Base-by-base conservation (phyloP, 2,329 filamentous ascomycete species). In the Epichloe aotearoae region DNA sequence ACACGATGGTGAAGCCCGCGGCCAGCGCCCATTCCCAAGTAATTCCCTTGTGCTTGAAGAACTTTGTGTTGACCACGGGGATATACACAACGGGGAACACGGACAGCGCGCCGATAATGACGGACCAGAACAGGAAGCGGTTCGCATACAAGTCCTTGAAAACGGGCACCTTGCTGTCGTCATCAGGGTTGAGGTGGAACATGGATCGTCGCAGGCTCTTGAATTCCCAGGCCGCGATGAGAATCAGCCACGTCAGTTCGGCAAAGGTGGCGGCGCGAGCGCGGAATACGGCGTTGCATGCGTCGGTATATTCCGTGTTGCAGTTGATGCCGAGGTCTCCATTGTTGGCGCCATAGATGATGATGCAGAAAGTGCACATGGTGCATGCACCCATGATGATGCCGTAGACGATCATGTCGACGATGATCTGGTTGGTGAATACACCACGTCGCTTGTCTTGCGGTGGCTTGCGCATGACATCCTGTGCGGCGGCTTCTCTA, bases 361-460 rank as follows among this genome's bases (percentile, higher is more conserved):
- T 68, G 57, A 86, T 84, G 50, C 84, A 77, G 46, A 86, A 88
- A 1, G 83, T 78, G 58, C 71, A 68, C 60, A 80, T 73, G 44
- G 74, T 83, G 54, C 87, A 80, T 2, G 73, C 76, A 2, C 85
- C 84, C 81, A 91, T 88, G 72, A 86, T 83, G 56, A 82, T 61
- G 26, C 88, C 88, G 61, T 91, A 90, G 17, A 89, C 80, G 12
- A 88, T 63, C 77, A 89, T 90, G 65, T 93, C 88, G 55, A 84
- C 68, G 46, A 90, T 75, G 57, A 93, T 77, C 68, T 93, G 84
- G 62, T 76, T 75, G 14, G 85, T 88, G 66, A 93, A 93, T 46
- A 91, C 82, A 55, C 86, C 85, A 30, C 75, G 71, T 57, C 65
- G 69, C 64, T 75, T 75, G 66, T 84, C 76, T 56, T 91, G 86